Conservation (phyloP, 306 rosid species). For the Cucurbita pepo region DNA sequence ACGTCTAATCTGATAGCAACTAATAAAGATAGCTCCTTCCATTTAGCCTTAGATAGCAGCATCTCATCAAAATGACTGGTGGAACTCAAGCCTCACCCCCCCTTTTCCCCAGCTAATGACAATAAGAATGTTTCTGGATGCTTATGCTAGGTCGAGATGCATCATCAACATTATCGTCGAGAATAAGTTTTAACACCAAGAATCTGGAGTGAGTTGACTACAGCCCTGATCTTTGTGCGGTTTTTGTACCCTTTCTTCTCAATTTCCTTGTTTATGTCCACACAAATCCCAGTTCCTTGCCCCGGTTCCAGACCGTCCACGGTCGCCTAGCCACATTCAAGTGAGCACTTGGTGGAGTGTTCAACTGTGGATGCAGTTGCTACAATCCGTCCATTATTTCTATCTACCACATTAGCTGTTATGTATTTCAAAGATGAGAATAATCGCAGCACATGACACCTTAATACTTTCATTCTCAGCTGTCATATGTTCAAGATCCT, state of each 20-base stretch:
- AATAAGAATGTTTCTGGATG: background rate
- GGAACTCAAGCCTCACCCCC: background rate
- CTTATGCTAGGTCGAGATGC: constrained; percentile 11
- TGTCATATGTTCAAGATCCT: too few relatives aligned
- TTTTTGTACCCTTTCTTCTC: constrained; percentile 76
- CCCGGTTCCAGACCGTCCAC: constrained; percentile 74
- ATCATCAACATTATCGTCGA: constrained; percentile 38
- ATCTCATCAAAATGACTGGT: background rate
- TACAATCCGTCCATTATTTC: too few relatives aligned
- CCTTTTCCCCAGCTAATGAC: background rate
- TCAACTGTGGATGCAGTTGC: too few relatives aligned
- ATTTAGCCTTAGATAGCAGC: background rate
- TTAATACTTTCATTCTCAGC: too few relatives aligned
- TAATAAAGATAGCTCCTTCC: background rate
- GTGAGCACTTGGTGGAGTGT: too few relatives aligned
- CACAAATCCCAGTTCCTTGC: constrained; percentile 69
- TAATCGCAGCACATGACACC: too few relatives aligned
- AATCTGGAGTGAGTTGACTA: constrained; percentile 61
- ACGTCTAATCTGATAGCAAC: background rate
- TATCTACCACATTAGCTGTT: too few relatives aligned
- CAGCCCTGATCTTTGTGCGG: constrained; percentile 77
- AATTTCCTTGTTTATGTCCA: constrained; percentile 46
- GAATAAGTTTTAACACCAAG: constrained; percentile 49
- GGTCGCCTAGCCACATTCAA: constrained; percentile 86
- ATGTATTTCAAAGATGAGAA: too few relatives aligned